Conservation (phyloP, 352 stramenopile species). For the Thraustotheca clavata region DNA sequence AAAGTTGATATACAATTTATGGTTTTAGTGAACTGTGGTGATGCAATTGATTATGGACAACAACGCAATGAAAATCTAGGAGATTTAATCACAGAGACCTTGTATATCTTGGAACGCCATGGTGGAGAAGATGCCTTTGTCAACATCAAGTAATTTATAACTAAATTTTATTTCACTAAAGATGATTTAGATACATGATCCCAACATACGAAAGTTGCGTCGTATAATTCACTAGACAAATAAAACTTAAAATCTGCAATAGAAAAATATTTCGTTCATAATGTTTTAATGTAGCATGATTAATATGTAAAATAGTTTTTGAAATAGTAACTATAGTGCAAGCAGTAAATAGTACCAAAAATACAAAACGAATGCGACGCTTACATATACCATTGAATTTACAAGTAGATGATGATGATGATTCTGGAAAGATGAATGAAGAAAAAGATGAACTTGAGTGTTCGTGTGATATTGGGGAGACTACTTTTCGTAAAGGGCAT, state of each 20-base stretch:
- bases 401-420: constrained; percentile 10
- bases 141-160: constrained; percentile 62
- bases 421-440: constrained; percentile 20
- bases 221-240: not conserved
- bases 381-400: not conserved
- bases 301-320: no score
- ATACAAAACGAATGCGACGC: not conserved
- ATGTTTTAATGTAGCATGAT: no score
- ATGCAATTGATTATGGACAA: constrained; percentile 89
- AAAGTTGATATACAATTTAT: not conserved
- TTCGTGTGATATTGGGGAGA: constrained; percentile 70
- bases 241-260: no score
- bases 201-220: constrained; percentile 88
- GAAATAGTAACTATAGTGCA: no score
- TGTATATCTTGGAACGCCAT: constrained; percentile 78
- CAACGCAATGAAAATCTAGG: constrained; percentile 65
- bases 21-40: constrained; percentile 65
- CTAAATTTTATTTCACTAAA: not conserved
- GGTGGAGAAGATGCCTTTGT: constrained; percentile 85
- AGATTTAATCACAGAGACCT: constrained; percentile 79
- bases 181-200: constrained; percentile 93
- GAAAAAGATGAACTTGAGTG: constrained; percentile 42
- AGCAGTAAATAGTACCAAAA: no score
- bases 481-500: constrained; percentile 48
- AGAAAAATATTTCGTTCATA: no score